Evolutionary conservation across 116 monocot species (phyloP), one percentile per base, ranked within the genome.

Genomic region (Phalaenopsis hybrid): DNA sequence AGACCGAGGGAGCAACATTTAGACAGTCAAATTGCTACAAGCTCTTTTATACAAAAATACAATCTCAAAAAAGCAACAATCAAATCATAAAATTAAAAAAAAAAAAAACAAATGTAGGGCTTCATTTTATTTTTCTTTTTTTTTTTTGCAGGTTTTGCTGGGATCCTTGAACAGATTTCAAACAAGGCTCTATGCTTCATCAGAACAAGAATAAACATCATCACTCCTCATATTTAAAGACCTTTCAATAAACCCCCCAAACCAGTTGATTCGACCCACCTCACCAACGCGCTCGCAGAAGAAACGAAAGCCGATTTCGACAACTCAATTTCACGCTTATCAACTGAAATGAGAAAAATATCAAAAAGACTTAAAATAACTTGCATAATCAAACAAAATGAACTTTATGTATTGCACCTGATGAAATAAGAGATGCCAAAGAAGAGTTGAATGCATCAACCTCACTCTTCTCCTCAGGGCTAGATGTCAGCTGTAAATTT

Each of bases 281-380:
- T 98, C 81, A 95, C 90, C 80, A 98, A 78, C 58, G 95, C 90
- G 57, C 25, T 87, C 17, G 95, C 98, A 45, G 95, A 98, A 44
- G 95, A 88, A 25, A 95, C 90, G 83, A 98, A 98, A 20, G 93
- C 98, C 77, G 83, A n/a, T 77, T 89, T 92, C 6, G 95, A 91
- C 13, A 90, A 90, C 74, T 93, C 93, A 13, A 87, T 68, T 57
- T 98, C 95, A 20, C 80, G 85, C 44, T 93, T 89, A 21, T 77
- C 88, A 77, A 98, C 98, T 98, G 91, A 74, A 88, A 74, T 9
- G 48, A 61, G 9, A 76, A 57, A 8, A 12, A 57, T 13, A 43
- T 70, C 46, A 74, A 41, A 13, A 44, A 51, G 17, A 0, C 6
- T 20, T 4, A 78, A 15, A 49, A 33, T 4, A 68, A 1, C 78